Evolutionary conservation across 177 flowering plant genomes (phyloP).

Genomic region (Vitis hybrid): DNA sequence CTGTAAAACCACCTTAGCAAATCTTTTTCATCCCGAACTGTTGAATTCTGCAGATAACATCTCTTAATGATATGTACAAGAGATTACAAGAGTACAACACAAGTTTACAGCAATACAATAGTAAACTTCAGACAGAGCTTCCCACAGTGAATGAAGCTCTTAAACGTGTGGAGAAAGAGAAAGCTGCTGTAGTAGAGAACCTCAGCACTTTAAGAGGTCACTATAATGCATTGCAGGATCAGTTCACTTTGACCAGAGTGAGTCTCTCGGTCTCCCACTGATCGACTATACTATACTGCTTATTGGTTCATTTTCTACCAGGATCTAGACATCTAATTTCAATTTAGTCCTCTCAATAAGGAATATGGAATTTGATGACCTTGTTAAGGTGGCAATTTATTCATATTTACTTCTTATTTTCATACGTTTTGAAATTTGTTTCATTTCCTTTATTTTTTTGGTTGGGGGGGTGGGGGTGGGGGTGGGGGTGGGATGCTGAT

Average conservation of each 20-base stretch:
- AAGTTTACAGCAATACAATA: slow-evolving; percentile 89
- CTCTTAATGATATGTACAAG: slow-evolving; percentile 75
- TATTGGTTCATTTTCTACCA: not conserved
- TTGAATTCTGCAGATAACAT: slow-evolving; percentile 51
- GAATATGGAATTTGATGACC: too few relatives aligned
- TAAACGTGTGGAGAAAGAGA: slow-evolving; percentile 74
- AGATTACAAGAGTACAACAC: slow-evolving; percentile 85
- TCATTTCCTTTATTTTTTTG: too few relatives aligned
- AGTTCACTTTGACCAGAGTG: slow-evolving; percentile 59
- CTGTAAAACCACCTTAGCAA: too few relatives aligned
- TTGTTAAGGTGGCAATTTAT: too few relatives aligned
- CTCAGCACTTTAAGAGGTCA: slow-evolving; percentile 73
- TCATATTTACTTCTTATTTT: too few relatives aligned
- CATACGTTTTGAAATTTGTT: too few relatives aligned
- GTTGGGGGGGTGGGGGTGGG: too few relatives aligned
- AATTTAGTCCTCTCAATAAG: too few relatives aligned
- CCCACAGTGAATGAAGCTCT: slow-evolving; percentile 62
- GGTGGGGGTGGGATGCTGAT: too few relatives aligned
- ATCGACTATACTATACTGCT: not conserved
- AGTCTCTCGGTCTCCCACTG: slow-evolving; percentile 9
- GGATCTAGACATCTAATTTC: too few relatives aligned
- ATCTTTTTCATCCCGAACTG: not conserved
- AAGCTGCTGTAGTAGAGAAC: slow-evolving; percentile 64
- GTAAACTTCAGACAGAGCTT: slow-evolving; percentile 84
- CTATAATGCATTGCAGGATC: slow-evolving; percentile 53